Evolutionary conservation across 345 rosid genomes (phyloP).

Genomic region (Bruguiera parviflora): DNA sequence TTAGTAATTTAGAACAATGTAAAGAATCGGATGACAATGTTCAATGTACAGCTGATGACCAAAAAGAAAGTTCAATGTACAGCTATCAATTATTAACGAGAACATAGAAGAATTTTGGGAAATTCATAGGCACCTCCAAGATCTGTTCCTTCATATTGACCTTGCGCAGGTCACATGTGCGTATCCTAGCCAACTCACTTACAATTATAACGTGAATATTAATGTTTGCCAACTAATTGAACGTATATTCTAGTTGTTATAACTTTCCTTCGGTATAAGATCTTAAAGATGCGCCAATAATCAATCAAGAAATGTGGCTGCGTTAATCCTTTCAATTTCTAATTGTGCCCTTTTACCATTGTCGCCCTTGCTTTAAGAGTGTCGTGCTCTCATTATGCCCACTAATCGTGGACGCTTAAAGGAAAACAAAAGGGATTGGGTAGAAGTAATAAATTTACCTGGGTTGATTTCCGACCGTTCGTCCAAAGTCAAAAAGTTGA

Average conservation of each 20-base stretch:
- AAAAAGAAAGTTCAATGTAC: too few species aligned
- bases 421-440: conserved; percentile 22
- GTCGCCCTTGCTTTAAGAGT: background rate
- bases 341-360: background rate
- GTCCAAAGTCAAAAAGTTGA: conserved; percentile 17
- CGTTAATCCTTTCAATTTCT: conserved; percentile 11
- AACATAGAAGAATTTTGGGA: conserved; percentile 16
- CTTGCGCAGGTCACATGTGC: conserved; percentile 15
- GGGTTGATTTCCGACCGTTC: background rate
- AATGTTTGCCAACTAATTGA: conserved; percentile 29
- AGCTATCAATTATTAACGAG: too few species aligned
- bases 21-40: background rate
- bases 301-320: background rate
- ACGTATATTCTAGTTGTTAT: background rate
- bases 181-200: background rate
- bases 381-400: conserved; percentile 15
- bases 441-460: background rate
- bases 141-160: conserved; percentile 14
- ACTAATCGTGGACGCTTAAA: conserved; percentile 26
- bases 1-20: background rate
- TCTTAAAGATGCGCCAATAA: background rate
- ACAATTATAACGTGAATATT: background rate
- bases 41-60: too few species aligned
- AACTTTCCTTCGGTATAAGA: background rate
- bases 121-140: conserved; percentile 17